Evolutionary conservation across 2,329 filamentous ascomycete genomes (phyloP).

Genomic region (Leptographium lundbergii): DNA sequence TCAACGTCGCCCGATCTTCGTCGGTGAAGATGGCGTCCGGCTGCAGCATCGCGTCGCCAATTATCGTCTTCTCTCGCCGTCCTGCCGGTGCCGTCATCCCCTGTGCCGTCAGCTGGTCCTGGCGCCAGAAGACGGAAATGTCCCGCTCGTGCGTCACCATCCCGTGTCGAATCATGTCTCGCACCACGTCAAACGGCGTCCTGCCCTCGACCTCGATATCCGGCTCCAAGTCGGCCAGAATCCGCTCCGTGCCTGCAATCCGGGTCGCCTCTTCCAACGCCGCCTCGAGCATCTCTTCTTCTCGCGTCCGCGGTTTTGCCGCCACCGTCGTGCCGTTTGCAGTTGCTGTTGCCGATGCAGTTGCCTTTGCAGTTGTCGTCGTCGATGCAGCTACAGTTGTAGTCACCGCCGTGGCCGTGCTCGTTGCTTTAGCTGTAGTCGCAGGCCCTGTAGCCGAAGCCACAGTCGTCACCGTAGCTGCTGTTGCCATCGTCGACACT

Average conservation of each 20-base stretch:
- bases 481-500: neutral
- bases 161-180: conserved; percentile 9
- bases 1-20: conserved; percentile 41
- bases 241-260: conserved; percentile 2
- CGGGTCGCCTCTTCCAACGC: conserved; percentile 3
- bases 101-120: neutral
- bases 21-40: conserved; percentile 36
- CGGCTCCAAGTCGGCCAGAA: neutral
- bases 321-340: neutral
- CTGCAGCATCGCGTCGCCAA: conserved; percentile 14
- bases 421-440: neutral
- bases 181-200: conserved; percentile 10
- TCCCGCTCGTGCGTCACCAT: conserved; percentile 5
- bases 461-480: neutral
- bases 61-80: conserved; percentile 1
- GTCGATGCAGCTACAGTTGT: neutral
- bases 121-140: neutral
- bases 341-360: neutral
- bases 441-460: neutral
- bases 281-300: conserved; percentile 4
- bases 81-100: neutral
- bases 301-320: neutral
- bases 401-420: neutral
- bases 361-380: neutral
- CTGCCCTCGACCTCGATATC: neutral